phyloP scores from a whole-genome alignment of 2,329 filamentous ascomycete genomes.

The Diaporthe citri region DNA sequence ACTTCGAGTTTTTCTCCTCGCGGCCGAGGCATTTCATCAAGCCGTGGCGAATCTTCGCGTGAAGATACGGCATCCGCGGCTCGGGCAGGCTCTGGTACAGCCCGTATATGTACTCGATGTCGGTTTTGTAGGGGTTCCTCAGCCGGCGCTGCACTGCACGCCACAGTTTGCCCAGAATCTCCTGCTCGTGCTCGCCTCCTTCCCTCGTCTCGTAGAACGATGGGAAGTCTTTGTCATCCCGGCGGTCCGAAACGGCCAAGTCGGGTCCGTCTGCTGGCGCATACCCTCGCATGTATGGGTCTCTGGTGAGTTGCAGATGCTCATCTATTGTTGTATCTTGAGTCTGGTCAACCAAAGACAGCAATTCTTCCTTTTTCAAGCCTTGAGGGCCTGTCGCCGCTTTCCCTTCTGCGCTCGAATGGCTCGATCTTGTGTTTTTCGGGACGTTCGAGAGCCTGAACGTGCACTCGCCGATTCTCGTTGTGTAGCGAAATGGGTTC shows the following conservation, averaged over 20 bases:
- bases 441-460: conserved; percentile 27
- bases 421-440: conserved; percentile 31
- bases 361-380: conserved; percentile 58
- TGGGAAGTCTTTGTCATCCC: conserved; percentile 62
- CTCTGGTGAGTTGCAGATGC: conserved; percentile 63
- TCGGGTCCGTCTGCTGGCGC: conserved; percentile 63
- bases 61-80: conserved; percentile 64
- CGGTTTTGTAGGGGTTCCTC: conserved; percentile 54
- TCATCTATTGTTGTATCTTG: conserved; percentile 64
- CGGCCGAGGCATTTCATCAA: conserved; percentile 78
- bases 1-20: conserved; percentile 66
- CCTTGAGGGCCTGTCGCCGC: neutral
- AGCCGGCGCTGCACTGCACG: conserved; percentile 56
- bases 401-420: conserved; percentile 27
- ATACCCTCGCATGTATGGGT: conserved; percentile 68
- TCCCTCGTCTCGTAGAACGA: conserved; percentile 55
- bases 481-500: conserved; percentile 19
- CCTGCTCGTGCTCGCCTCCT: conserved; percentile 51
- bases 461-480: conserved; percentile 16
- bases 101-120: conserved; percentile 61
- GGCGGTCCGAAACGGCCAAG: conserved; percentile 63
- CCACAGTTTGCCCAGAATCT: conserved; percentile 55
- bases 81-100: conserved; percentile 64
- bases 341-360: conserved; percentile 65
- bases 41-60: conserved; percentile 66